Conservation (phyloP, 345 rosid genomes). For the Moringa oleifera region DNA sequence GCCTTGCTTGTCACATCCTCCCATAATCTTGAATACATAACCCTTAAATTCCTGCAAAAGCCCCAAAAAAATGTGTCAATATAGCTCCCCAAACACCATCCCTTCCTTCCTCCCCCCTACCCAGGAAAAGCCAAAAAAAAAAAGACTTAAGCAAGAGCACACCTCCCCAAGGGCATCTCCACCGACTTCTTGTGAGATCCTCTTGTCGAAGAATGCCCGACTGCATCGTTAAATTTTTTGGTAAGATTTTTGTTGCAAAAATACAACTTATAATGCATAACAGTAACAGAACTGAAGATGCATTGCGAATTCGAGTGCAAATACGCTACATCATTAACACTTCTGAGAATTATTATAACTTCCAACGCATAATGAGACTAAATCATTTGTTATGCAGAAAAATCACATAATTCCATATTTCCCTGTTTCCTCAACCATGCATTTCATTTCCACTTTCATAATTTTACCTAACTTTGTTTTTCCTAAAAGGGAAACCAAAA, state of each 20-base stretch:
- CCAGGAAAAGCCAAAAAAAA: background rate
- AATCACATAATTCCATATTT: no score
- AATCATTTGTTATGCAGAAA: no score
- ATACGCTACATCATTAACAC: background rate
- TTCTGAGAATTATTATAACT: no score
- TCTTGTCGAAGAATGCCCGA: constrained; percentile 75
- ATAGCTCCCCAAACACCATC: no score
- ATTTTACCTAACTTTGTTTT: no score
- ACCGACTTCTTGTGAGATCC: constrained; percentile 81
- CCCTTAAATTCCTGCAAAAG: constrained; percentile 75
- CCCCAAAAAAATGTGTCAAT: background rate
- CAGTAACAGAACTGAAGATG: background rate
- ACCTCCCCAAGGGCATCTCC: constrained; percentile 88
- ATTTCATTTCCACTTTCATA: no score
- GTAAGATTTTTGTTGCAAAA: no score
- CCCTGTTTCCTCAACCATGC: no score
- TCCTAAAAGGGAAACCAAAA: no score
- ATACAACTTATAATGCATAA: background rate
- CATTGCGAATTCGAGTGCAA: background rate
- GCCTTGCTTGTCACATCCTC: constrained; percentile 92
- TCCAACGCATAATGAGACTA: no score
- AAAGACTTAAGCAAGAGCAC: background rate
- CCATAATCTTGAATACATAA: constrained; percentile 81
- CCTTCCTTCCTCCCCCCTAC: background rate
- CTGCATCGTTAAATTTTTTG: constrained; percentile 27